A percentile compares a stretch with the other conserved stretches of the same genome.
These are phyloP conservation scores for Kodamaea anthophila DNA, from an alignment of 1,139 yeast genomes.

Conservation along the genomic window DNA sequence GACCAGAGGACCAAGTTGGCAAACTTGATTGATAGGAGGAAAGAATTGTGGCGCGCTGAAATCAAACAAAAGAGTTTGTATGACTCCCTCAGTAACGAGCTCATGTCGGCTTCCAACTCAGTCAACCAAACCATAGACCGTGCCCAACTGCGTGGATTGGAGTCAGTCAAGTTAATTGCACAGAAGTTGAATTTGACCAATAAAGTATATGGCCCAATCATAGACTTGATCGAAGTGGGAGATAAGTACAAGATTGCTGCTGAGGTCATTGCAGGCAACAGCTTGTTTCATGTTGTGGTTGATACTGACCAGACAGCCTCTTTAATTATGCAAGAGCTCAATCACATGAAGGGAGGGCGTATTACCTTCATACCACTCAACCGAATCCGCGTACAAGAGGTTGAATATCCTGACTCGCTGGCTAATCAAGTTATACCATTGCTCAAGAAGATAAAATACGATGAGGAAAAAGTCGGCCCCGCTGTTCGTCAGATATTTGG, in stretches of 20 bases:
- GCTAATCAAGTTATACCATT: slow-evolving; percentile 65
- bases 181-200: slow-evolving; percentile 45
- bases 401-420: slow-evolving; percentile 48
- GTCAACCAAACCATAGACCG: slow-evolving; percentile 73
- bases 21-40: slow-evolving; percentile 59
- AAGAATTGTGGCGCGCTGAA: slow-evolving; percentile 75
- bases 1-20: slow-evolving; percentile 34
- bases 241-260: slow-evolving; percentile 82
- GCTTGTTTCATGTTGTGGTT: slow-evolving; percentile 84
- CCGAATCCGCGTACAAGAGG: slow-evolving; percentile 39
- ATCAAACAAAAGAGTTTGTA: slow-evolving; percentile 51
- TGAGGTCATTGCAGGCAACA: slow-evolving; percentile 83
- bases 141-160: slow-evolving; percentile 61
- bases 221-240: slow-evolving; percentile 74
- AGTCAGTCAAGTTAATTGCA: slow-evolving; percentile 58
- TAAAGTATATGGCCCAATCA: slow-evolving; percentile 77
- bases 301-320: slow-evolving; percentile 85
- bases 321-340: slow-evolving; percentile 67
- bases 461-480: slow-evolving; percentile 42
- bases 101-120: slow-evolving; percentile 50
- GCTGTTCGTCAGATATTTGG: slow-evolving; percentile 82
- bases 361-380: slow-evolving; percentile 89
- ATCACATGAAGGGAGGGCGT: slow-evolving; percentile 69
- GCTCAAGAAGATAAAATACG: slow-evolving; percentile 62
- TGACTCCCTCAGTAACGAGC: slow-evolving; percentile 51